phyloP scores from a whole-genome alignment of 1,284 basidiomycete species.

The Stereum hirsutum region DNA sequence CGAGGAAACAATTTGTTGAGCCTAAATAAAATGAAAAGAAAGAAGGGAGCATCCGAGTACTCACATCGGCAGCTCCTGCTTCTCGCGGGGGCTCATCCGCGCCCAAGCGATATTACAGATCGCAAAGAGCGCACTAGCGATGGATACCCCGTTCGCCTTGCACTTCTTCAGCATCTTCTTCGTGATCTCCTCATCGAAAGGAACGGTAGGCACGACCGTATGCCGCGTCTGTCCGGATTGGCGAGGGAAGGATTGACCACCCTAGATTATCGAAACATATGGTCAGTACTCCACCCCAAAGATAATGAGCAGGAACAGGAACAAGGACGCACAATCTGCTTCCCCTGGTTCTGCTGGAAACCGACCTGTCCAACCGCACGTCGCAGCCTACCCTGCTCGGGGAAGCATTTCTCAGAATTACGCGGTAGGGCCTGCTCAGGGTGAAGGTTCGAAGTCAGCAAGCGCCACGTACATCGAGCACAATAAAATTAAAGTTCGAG shows the following conservation, averaged over 20 bases:
- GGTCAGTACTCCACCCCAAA: constrained; percentile 4
- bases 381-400: constrained; percentile 29
- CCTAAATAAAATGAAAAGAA: not conserved
- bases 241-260: constrained; percentile 60
- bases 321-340: constrained; percentile 33
- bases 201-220: constrained; percentile 58
- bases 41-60: constrained; percentile 14
- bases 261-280: constrained; percentile 24
- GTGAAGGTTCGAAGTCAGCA: not conserved
- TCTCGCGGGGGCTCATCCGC: constrained; percentile 29
- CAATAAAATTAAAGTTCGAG: not conserved
- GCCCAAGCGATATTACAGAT: constrained; percentile 70
- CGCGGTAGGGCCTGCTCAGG: constrained; percentile 28
- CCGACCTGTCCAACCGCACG: constrained; percentile 43
- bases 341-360: constrained; percentile 40
- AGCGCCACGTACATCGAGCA: not conserved
- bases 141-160: constrained; percentile 63
- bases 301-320: not conserved
- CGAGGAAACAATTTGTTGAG: not conserved
- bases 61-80: constrained; percentile 46
- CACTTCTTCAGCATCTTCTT: constrained; percentile 53
- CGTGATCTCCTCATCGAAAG: constrained; percentile 44
- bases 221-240: constrained; percentile 33
- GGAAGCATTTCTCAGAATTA: constrained; percentile 46
- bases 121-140: constrained; percentile 68